Evolutionary conservation across 176 grass and related monocot genomes (phyloP).

Genomic region (Oryza coarctata): DNA sequence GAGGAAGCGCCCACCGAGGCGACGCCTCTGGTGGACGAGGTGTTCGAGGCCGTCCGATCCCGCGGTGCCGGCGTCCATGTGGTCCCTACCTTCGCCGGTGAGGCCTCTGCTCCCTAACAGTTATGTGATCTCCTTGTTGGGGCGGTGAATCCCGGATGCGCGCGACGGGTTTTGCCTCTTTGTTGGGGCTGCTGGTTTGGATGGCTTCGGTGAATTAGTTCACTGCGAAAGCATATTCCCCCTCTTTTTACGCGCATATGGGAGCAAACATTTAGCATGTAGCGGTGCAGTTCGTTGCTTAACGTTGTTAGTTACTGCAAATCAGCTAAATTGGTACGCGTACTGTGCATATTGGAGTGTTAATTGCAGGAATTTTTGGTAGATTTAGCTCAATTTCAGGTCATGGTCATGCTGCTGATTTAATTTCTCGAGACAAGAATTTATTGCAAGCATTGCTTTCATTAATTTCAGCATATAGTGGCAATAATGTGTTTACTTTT

Average conservation of each 20-base stretch:
- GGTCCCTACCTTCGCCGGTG: conserved; percentile 86
- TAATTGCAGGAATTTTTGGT: conserved; percentile 12
- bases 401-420: conserved; percentile 29
- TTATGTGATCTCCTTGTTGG: conserved; percentile 24
- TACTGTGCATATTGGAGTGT: conserved; percentile 5
- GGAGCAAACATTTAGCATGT: conserved; percentile 3
- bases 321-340: conserved; percentile 5
- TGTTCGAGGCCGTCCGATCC: conserved; percentile 88
- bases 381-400: conserved; percentile 28
- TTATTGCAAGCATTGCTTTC: conserved; percentile 35
- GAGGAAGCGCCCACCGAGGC: conserved; percentile 22
- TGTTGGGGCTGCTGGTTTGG: background rate
- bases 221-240: background rate
- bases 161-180: background rate
- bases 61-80: conserved; percentile 75
- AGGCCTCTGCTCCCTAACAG: conserved; percentile 22
- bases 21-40: conserved; percentile 44
- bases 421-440: conserved; percentile 30
- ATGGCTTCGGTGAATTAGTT: conserved; percentile 30
- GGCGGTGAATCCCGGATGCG: conserved; percentile 4
- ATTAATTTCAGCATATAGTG: conserved; percentile 24
- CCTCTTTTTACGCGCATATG: conserved; percentile 8
- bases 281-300: background rate
- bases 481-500: conserved; percentile 23
- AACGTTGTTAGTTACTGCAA: background rate